Evolutionary conservation across 2,329 filamentous ascomycete genomes (phyloP), one percentile per base, ranked within the genome.

Genomic region (Phyllosticta citriasiana): DNA sequence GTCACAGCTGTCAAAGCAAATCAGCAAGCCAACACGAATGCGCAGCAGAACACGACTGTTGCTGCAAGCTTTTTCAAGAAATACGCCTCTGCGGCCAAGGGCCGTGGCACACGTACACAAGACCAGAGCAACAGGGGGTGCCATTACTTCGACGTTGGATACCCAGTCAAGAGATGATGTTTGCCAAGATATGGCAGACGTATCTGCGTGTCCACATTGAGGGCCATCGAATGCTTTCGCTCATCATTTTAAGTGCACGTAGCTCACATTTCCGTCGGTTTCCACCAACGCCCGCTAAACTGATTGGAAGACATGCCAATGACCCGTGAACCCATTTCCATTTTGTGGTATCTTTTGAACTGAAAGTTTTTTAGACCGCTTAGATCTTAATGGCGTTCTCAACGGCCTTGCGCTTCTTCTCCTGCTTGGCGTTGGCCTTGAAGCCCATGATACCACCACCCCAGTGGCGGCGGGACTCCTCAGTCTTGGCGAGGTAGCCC

Each of bases 361-460:
- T 26, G 26, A 55, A 58, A 62, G 52, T 53, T 59, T 30, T 74
- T 84, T 95, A 99, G 82, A 99, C 94, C 89, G 97, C 97, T 84
- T 96, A 99, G 82, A 99, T 95, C 89, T 97, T 97, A 86, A 97
- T 91, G 77, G 94, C 92, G 75, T 80, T 80, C 81, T 97, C 94
- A 67, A 94, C 75, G 75, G 92, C 91, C 88, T 97, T 97, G 81
- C 88, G 85, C 84, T 90, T 91, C 89, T 96, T 97, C 79, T 85
- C 83, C 74, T 82, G 81, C 71, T 82, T 80, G 67, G 84, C 86
- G 69, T 85, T 86, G 76, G 94, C 92, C 90, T 99, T 99, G 77
- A 87, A 84, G 74, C 94, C 87, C 92, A 99, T 97, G 83, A 99
- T 97, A 80, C 95, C 95, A 85, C 94, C 94, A 82, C 95, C 94